phyloP scores from a whole-genome alignment of 2,329 filamentous ascomycete species.

The Colletotrichum brevisporum region DNA sequence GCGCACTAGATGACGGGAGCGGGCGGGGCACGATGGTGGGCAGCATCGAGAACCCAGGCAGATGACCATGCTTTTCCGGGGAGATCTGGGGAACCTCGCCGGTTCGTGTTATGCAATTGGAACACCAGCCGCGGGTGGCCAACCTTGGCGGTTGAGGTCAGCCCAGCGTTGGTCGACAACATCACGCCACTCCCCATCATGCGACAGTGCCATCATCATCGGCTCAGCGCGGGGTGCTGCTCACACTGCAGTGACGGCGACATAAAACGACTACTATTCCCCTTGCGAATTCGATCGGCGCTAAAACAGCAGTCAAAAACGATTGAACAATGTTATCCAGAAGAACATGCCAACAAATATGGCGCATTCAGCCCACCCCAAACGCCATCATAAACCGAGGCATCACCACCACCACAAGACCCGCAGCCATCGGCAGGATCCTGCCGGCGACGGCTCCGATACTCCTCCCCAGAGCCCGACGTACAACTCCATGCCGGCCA shows the following conservation, averaged over 20 bases:
- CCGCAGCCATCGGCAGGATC: not conserved
- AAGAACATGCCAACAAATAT: slow-evolving; percentile 35
- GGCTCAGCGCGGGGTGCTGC: not conserved
- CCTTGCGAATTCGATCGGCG: no score
- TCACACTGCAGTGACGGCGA: not conserved
- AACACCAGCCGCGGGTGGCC: slow-evolving; percentile 16
- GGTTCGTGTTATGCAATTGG: slow-evolving; percentile 15
- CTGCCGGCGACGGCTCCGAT: slow-evolving; percentile 8
- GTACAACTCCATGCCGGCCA: slow-evolving; percentile 27
- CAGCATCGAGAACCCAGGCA: slow-evolving; percentile 6
- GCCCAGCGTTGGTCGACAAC: slow-evolving; percentile 37
- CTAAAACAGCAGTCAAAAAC: not conserved
- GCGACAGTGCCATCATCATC: slow-evolving; percentile 39
- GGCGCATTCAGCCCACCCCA: slow-evolving; percentile 26
- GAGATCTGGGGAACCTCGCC: slow-evolving; percentile 29
- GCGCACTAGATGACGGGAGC: slow-evolving; percentile 3
- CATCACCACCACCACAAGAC: slow-evolving; percentile 21
- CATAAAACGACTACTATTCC: slow-evolving; percentile 25
- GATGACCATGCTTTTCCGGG: slow-evolving; percentile 20
- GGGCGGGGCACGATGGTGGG: slow-evolving; percentile 11
- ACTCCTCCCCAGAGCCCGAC: slow-evolving; percentile 16
- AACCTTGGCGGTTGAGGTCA: slow-evolving; percentile 31
- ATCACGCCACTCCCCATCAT: slow-evolving; percentile 38
- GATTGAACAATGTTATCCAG: slow-evolving; percentile 23
- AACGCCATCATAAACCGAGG: slow-evolving; percentile 7